Base-by-base conservation (phyloP, 1,139 yeast species). In the Pichia sp. region DNA sequence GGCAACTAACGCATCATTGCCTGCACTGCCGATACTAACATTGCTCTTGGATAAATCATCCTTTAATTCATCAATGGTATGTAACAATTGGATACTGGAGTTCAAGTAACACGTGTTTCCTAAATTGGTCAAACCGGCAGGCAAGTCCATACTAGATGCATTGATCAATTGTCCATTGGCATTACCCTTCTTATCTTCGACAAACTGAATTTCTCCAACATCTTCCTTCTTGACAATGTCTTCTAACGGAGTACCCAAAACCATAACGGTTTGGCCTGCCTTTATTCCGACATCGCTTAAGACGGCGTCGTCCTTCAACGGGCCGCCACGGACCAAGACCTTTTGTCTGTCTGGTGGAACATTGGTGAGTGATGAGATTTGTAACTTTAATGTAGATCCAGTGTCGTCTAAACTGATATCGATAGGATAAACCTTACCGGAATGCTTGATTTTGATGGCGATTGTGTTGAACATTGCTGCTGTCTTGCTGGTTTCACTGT, bases 61-160 rank as follows among this genome's bases (percentile, higher is more conserved):
- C 32, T 61, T 63, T 39, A 87, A 65, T 61, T 85, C 94, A 22
- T 81, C 79, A 44, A 89, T 77, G 45, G 81, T 77, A 56, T 77
- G 81, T 54, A 93, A 68, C 0, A 91, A 83, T 67, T 93, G 99
- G 54, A 93, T 70, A 3, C 96, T 82, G 1, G 97, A 83, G 65
- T 93, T 93, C 67, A 93, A 76, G 67, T 93, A 93, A 67, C 99
- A 94, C 2, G 99, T 93, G 63, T 94, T 93, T 20, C 99, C 99
- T 63, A 90, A 71, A 63, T 93, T 93, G 49, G 78, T 76, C 53
- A 93, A 73, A 0, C 99, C 99, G 34, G 87, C 76, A 3, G 99
- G 99, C 21, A 78, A 75, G 40, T 54, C 50, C 39, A 68, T 62
- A 10, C 44, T 45, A 36, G 46, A 52, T 34, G 44, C 31, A 40